Percentiles rank a stretch among this genome's conserved stretches.
phyloP scores from a whole-genome alignment of 2,329 filamentous ascomycete species.

The Exophiala sp. region DNA sequence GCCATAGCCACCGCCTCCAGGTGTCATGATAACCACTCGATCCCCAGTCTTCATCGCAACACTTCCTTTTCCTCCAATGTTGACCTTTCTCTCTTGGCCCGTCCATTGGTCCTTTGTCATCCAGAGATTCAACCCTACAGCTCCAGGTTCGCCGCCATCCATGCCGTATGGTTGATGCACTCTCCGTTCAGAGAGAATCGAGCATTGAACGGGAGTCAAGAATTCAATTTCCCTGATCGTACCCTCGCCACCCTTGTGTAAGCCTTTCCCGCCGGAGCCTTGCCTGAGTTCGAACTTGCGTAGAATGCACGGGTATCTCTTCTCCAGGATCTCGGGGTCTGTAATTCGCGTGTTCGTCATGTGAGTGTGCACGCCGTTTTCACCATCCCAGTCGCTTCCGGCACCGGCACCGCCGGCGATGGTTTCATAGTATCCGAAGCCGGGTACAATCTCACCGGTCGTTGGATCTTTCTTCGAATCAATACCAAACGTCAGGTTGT shows the following conservation, averaged over 20 bases:
- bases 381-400: constrained; percentile 65
- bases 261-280: constrained; percentile 59
- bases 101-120: constrained; percentile 20
- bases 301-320: constrained; percentile 67
- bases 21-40: constrained; percentile 33
- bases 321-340: constrained; percentile 71
- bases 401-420: constrained; percentile 73
- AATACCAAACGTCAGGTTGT: constrained; percentile 31
- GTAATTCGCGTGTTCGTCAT: constrained; percentile 86
- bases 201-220: constrained; percentile 65
- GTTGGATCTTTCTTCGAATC: constrained; percentile 15
- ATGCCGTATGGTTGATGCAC: constrained; percentile 29
- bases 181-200: constrained; percentile 28
- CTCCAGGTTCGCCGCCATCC: constrained; percentile 24
- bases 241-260: constrained; percentile 66
- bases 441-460: constrained; percentile 31
- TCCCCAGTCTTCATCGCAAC: constrained; percentile 32
- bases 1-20: constrained; percentile 22
- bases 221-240: constrained; percentile 77
- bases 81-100: constrained; percentile 18
- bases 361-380: constrained; percentile 69
- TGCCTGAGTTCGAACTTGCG: constrained; percentile 61
- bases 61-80: constrained; percentile 29
- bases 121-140: constrained; percentile 28
- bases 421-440: constrained; percentile 77